Conservation (phyloP, 345 rosid species). For the Pugionium cornutum region DNA sequence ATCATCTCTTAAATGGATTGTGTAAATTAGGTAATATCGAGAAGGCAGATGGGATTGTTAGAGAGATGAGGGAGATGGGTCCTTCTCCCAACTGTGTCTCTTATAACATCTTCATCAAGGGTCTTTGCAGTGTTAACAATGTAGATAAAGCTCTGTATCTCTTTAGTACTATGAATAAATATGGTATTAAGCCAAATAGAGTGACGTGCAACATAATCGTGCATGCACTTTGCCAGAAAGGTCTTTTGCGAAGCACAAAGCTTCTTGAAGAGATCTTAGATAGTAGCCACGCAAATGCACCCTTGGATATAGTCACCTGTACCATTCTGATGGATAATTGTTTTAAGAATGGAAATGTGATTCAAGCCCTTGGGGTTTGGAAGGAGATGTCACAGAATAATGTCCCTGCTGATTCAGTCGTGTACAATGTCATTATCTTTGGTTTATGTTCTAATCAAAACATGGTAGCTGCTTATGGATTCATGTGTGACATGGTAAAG, state of each 20-base stretch:
- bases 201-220: conserved; percentile 64
- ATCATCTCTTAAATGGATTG: conserved; percentile 62
- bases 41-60: conserved; percentile 57
- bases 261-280: conserved; percentile 51
- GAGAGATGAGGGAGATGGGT: conserved; percentile 70
- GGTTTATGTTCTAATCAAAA: conserved; percentile 54
- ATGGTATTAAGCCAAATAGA: conserved; percentile 58
- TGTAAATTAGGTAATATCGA: conserved; percentile 53
- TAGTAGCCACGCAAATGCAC: conserved; percentile 39
- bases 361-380: conserved; percentile 55
- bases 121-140: conserved; percentile 53
- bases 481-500: conserved; percentile 64
- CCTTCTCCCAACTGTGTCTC: conserved; percentile 66
- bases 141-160: conserved; percentile 59
- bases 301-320: conserved; percentile 49
- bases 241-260: conserved; percentile 50
- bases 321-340: conserved; percentile 73
- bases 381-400: conserved; percentile 43
- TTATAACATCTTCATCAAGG: conserved; percentile 60
- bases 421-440: conserved; percentile 67
- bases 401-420: conserved; percentile 45
- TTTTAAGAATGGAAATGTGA: conserved; percentile 59
- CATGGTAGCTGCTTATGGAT: conserved; percentile 48
- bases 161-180: conserved; percentile 50
- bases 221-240: conserved; percentile 65